Base-by-base conservation (phyloP, 2,329 filamentous ascomycete species). In the Pseudogymnoascus sp. region DNA sequence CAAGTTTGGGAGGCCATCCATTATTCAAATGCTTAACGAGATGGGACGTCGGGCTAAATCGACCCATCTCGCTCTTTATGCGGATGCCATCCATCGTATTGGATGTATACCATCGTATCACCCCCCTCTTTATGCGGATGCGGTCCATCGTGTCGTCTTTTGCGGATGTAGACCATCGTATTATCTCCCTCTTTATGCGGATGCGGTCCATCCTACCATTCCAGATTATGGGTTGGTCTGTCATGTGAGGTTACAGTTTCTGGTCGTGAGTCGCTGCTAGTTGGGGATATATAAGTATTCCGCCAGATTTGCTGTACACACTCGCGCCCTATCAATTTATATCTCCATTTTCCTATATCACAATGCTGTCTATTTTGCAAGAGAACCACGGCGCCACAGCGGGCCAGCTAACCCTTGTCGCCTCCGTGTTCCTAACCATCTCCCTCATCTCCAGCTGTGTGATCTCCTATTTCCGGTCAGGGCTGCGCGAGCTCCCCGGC, bases 401-500 rank as follows among this genome's bases (percentile, higher is more conserved):
- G 3, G 40, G 40, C 40, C 40, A 43, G 6, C 16, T 43, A 2
- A 8, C 40, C 10, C 16, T 43, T 3, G 16, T 43, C 12, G 40
- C 40, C 16, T 43, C 6, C 8, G 40, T 43, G 8, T 43, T 43
- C 40, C 16, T 43, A 11, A 22, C 4, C 8, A 24, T 6, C 40
- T 43, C 40, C 16, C 10, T 43, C 6, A 8, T 43, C 16, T 43
- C 16, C 40, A 43, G 40, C 40, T 43, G 4, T 4, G 40, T 43
- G 40, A 6, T 43, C 40, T 43, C 40, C 10, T 43, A 43, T 43
- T 43, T 43, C 40, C 16, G 40, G 10, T 10, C 40, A 8, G 40
- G 40, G 40, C 11, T 64, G 46, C 33, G 41, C 16, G 46, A 63
- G 28, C 62, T 67, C 28, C 69, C 69, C 1, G 69, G 69, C 7